Evolutionary conservation across 2,329 filamentous ascomycete species (phyloP).

Genomic region (Fusarium agapanthi): DNA sequence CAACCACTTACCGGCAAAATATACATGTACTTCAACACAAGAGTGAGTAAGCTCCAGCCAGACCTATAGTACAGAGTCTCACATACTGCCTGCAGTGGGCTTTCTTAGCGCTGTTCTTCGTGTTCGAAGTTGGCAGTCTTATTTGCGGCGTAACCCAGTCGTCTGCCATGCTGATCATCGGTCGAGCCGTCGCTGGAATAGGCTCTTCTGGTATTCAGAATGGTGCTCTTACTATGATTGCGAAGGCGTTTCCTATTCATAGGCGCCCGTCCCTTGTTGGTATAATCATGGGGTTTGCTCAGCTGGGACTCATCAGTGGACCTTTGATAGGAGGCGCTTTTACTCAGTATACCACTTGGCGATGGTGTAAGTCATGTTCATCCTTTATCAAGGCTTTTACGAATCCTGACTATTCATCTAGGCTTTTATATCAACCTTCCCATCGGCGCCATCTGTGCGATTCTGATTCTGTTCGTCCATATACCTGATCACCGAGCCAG

Average conservation of each 20-base stretch:
- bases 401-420: constrained; percentile 20
- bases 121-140: constrained; percentile 53
- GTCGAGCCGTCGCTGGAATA: constrained; percentile 58
- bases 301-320: constrained; percentile 57
- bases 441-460: constrained; percentile 49
- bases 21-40: constrained; percentile 50
- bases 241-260: constrained; percentile 41
- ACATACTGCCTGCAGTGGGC: constrained; percentile 31
- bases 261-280: constrained; percentile 42
- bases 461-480: constrained; percentile 45
- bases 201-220: constrained; percentile 56
- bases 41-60: constrained; percentile 43
- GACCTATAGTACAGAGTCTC: constrained; percentile 39
- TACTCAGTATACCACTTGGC: constrained; percentile 52
- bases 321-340: constrained; percentile 58
- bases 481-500: constrained; percentile 47
- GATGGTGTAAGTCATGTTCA: constrained; percentile 51
- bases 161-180: constrained; percentile 59
- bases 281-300: constrained; percentile 46
- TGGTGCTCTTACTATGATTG: constrained; percentile 47
- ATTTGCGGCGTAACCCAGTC: constrained; percentile 57
- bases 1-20: constrained; percentile 63
- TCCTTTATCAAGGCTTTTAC: not conserved
- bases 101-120: constrained; percentile 43
- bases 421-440: constrained; percentile 60